Evolutionary conservation across 352 stramenopile genomes (phyloP), one percentile per base, ranked within the genome.

Genomic region (Phytophthora uliginosa): DNA sequence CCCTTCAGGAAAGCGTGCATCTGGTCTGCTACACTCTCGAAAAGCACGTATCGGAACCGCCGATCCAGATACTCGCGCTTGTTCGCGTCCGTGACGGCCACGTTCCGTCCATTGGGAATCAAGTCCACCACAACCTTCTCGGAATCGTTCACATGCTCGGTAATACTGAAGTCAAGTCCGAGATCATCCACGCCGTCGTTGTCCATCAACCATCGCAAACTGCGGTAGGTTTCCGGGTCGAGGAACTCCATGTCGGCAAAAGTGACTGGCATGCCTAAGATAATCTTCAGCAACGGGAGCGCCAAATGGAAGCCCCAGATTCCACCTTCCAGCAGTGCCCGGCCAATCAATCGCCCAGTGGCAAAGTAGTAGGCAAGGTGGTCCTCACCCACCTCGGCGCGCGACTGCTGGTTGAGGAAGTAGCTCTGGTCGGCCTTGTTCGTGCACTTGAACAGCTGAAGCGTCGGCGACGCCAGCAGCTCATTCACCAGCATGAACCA

Each of bases 241-340:
- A 88, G 76, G 50, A 80, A 84, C 77, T 98, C 90, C 42, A 99
- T 84, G 73, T 99, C 97, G 22, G 86, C 83, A 58, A 99, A 97
- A 2, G 87, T 95, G 18, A 99, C 86, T 2, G 98, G 97, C 65
- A 96, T 96, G 50, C 94, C 97, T 8, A 99, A 82, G n/a, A 99
- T 92, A 65, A 99, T 91, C 81, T 99, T 99, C 76, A 99, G 98
- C 60, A 99, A 78, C 52, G 98, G 94, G 12, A 96, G 80, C 7
- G 97, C 88, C 48, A 99, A 88, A 69, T 99, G 97, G 48, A 97
- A 97, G 28, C 89, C 82, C 36, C 98, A 94, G 9, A 99, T 79
- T 33, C 98, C 89, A 50, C 95, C 89, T 79, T 99, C 97, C 2
- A 94, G 67, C 31, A 93, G 58, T 2, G 77, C 82, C 2, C 85